These are phyloP conservation scores for Epichloe sibirici DNA, from an alignment of 2,329 filamentous ascomycete genomes.

Conservation along the genomic window DNA sequence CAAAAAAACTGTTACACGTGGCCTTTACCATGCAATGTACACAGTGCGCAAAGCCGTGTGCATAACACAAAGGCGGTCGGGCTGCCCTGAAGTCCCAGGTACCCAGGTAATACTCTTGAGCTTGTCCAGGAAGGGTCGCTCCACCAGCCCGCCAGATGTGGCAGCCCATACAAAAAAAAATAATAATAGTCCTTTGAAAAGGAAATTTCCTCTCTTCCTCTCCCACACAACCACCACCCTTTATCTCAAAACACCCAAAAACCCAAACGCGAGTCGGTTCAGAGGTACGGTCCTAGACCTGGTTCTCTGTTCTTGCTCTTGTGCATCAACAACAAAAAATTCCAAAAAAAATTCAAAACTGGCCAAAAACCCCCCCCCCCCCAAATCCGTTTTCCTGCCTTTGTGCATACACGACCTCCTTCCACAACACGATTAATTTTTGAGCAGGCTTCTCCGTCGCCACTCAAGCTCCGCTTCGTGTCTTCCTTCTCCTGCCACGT, in stretches of 20 bases:
- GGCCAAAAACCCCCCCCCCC: constrained; percentile 47
- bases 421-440: constrained; percentile 7
- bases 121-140: constrained; percentile 8
- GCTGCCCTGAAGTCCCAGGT: no score
- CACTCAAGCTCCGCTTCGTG: constrained; percentile 1
- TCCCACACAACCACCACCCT: constrained; percentile 34
- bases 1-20: no score
- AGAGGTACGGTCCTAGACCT: constrained; percentile 48
- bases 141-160: constrained; percentile 7
- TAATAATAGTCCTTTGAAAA: constrained; percentile 21
- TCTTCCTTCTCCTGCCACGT: constrained; percentile 2
- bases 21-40: no score
- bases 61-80: no score
- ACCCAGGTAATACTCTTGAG: not conserved
- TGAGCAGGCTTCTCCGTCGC: constrained; percentile 8
- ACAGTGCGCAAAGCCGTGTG: not conserved
- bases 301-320: constrained; percentile 48
- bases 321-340: constrained; percentile 38
- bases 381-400: constrained; percentile 18
- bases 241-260: constrained; percentile 33
- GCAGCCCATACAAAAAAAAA: constrained; percentile 18
- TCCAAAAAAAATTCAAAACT: constrained; percentile 51
- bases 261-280: constrained; percentile 34
- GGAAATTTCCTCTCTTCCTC: constrained; percentile 28
- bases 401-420: constrained; percentile 16